phyloP scores from a whole-genome alignment of 495 filamentous ascomycete species.

The Trichoderma gamsii region DNA sequence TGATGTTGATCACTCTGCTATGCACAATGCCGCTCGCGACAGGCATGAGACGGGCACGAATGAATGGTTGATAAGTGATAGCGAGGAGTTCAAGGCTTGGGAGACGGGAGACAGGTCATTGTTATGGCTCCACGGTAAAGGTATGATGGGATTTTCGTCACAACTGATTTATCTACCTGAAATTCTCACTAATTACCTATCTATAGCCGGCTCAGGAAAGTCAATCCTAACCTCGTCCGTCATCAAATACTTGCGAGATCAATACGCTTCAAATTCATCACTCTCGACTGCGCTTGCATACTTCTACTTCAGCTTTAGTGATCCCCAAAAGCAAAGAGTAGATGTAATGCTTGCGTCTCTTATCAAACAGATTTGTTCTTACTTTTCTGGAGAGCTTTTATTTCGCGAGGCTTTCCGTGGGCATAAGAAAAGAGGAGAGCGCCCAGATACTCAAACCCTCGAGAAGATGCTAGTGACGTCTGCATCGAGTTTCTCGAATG shows the following conservation, averaged over 20 bases:
- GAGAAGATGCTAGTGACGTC: not conserved
- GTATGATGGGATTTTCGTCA: not conserved
- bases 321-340: not conserved
- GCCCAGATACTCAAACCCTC: not conserved
- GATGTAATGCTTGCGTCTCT: not conserved
- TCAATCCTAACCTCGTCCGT: not conserved
- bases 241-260: not conserved
- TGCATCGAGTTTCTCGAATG: not conserved
- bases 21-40: not conserved
- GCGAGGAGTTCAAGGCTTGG: not conserved
- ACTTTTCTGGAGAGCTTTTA: not conserved
- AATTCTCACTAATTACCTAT: not conserved
- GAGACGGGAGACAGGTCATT: not conserved
- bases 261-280: not conserved
- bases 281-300: not conserved
- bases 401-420: too few relatives aligned
- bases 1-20: not conserved
- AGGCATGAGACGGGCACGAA: not conserved
- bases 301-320: not conserved
- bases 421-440: not conserved
- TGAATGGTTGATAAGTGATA: not conserved
- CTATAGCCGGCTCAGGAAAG: not conserved
- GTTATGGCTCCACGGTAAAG: not conserved
- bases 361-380: not conserved
- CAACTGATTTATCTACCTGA: not conserved